A percentile compares a stretch with the other conserved stretches of the same genome.
Conservation (phyloP, 768 basidiomycete genomes). For the Vararia minispora region DNA sequence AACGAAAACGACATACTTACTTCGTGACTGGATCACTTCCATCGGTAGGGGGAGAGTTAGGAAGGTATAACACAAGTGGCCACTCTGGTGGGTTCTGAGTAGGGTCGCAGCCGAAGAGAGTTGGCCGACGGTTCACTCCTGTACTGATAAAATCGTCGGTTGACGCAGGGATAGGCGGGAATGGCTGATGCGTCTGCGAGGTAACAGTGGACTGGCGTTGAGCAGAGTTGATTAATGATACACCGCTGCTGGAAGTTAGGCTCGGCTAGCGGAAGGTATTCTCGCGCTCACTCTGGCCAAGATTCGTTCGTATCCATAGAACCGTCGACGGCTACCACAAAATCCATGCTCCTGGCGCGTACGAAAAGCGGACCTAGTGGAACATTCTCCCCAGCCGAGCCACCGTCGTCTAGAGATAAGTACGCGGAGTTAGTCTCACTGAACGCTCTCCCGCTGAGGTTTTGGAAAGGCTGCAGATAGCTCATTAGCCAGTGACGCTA, state of each 20-base stretch:
- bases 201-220: constrained; percentile 33
- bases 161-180: constrained; percentile 52
- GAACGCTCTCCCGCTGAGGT: constrained; percentile 36
- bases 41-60: constrained; percentile 60
- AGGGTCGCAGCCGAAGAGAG: constrained; percentile 74
- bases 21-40: constrained; percentile 56
- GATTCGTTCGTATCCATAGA: constrained; percentile 42
- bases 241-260: constrained; percentile 31
- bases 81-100: constrained; percentile 36
- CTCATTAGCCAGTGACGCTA: background rate
- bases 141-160: constrained; percentile 40
- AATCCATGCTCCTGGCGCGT: constrained; percentile 55
- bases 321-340: constrained; percentile 67
- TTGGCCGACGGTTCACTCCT: constrained; percentile 56
- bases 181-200: constrained; percentile 40
- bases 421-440: constrained; percentile 38
- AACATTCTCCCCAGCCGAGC: constrained; percentile 57
- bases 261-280: background rate
- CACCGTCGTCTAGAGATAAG: constrained; percentile 61
- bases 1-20: constrained; percentile 32
- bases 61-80: constrained; percentile 65
- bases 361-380: constrained; percentile 69
- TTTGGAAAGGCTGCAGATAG: constrained; percentile 42
- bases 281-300: constrained; percentile 53
- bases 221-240: constrained; percentile 34